Evolutionary conservation across 352 stramenopile species (phyloP).

Genomic region (Phytophthora pluvialis): DNA sequence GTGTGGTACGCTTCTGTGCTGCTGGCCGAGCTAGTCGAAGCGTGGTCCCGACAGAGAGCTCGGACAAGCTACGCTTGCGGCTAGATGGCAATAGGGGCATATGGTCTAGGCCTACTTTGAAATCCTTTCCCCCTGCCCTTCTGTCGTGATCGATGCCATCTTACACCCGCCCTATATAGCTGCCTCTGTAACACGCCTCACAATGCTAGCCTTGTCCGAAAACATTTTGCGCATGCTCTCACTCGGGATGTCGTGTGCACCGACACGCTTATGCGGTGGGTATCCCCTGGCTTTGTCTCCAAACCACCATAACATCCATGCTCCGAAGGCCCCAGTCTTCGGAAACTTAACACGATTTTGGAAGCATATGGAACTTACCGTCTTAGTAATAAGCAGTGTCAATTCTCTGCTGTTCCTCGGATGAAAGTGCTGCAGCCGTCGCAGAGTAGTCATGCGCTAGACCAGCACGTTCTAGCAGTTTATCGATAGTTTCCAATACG

Average conservation of each 20-base stretch:
- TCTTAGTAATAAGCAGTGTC: neutral
- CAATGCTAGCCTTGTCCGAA: neutral
- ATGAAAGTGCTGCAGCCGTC: neutral
- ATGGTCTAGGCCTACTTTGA: neutral
- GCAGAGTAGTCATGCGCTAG: neutral
- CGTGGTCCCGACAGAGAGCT: neutral
- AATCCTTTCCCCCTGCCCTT: neutral
- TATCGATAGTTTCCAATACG: neutral
- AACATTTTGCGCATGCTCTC: neutral
- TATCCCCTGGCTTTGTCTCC: neutral
- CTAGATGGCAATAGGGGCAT: neutral
- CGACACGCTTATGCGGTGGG: neutral
- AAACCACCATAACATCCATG: neutral
- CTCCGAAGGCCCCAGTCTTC: neutral
- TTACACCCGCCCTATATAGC: neutral
- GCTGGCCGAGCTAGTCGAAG: neutral
- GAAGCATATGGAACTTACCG: neutral
- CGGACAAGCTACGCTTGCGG: neutral
- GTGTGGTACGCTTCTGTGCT: neutral
- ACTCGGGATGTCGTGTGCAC: neutral
- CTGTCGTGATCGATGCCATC: neutral
- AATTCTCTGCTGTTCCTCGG: neutral
- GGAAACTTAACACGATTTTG: neutral
- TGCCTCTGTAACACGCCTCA: neutral
- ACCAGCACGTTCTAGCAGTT: neutral